Evolutionary conservation across 345 rosid species (phyloP), one percentile per base, ranked within the genome.

Genomic region (Sonneratia alba): DNA sequence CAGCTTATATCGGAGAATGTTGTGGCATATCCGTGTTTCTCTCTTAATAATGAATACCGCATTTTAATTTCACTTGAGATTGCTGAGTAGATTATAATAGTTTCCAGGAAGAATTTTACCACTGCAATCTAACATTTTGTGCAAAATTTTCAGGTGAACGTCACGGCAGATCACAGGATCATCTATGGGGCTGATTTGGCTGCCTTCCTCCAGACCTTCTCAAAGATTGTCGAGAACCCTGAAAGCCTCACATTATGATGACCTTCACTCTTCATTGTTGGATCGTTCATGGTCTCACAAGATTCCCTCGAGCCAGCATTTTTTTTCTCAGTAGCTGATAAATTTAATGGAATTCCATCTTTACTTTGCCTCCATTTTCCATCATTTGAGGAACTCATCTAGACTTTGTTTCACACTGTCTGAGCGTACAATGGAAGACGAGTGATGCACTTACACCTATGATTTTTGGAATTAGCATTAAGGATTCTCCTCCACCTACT

Each of bases 121-220:
- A 57, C 34, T n/a, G 11, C 9, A 22, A 10, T 1, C 34, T 8
- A 57, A n/a, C 7, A 7, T 7, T 57, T 21, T 22, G n/a, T 57
- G 32, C 63, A 19, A 22, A 56, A 68, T 16, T 78, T 70, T 73
- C 91, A 95, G 97, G 97, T 91, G 82, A 95, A 95, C 77, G 97
- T 91, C 72, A 91, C 99, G 24, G 97, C 97, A 14, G 99, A 95
- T 83, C 97, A 91, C 85, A 86, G 93, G 36, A 90, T 95, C 51
- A 69, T 91, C 21, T 91, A 91, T 48, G 97, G 99, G 66, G 99
- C 99, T 70, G 93, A 95, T 84, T 86, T 91, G 84, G 97, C 99
- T 19, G 88, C 93, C 62, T 91, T 90, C 84, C 92, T 95, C 67
- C 88, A 85, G 78, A 90, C 97, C n/a, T 92, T 92, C 74, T 84